A percentile compares a stretch with the other conserved stretches of the same genome.
Evolutionary conservation across 495 filamentous ascomycete species (phyloP).

Genomic region (Penicillium coprophilum): DNA sequence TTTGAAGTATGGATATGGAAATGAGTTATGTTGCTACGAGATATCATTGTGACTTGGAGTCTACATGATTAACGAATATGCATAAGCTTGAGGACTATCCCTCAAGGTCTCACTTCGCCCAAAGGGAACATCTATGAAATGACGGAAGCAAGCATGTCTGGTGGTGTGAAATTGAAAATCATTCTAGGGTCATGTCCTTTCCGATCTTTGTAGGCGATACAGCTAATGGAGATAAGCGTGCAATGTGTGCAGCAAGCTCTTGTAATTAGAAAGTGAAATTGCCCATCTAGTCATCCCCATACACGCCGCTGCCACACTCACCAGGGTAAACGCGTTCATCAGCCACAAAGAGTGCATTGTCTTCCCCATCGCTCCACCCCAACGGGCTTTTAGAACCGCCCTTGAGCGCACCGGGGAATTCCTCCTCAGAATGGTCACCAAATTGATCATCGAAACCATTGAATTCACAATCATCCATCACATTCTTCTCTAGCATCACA

Average conservation of each 20-base stretch:
- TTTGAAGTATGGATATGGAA: constrained; percentile 11
- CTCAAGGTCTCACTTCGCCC: no score
- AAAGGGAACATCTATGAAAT: no score
- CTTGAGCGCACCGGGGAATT: not conserved
- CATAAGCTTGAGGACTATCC: no score
- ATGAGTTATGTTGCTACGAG: not conserved
- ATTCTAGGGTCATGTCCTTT: no score
- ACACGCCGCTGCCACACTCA: not conserved
- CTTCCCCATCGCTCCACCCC: not conserved
- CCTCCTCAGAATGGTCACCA: not conserved
- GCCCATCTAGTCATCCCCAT: not conserved
- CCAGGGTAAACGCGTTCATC: not conserved
- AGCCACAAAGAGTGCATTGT: not conserved
- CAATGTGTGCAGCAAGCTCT: not conserved
- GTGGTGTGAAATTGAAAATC: no score
- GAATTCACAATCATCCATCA: not conserved
- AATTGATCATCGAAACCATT: not conserved
- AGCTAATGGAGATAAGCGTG: no score
- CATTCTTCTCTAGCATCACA: not conserved
- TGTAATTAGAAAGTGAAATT: not conserved
- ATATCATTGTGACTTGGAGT: not conserved
- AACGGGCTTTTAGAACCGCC: not conserved
- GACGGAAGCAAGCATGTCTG: no score
- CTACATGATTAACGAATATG: not conserved
- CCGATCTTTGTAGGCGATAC: no score